Conservation (phyloP, 108 stramenopile genomes). For the Pseudonitzschia delicatissima region DNA sequence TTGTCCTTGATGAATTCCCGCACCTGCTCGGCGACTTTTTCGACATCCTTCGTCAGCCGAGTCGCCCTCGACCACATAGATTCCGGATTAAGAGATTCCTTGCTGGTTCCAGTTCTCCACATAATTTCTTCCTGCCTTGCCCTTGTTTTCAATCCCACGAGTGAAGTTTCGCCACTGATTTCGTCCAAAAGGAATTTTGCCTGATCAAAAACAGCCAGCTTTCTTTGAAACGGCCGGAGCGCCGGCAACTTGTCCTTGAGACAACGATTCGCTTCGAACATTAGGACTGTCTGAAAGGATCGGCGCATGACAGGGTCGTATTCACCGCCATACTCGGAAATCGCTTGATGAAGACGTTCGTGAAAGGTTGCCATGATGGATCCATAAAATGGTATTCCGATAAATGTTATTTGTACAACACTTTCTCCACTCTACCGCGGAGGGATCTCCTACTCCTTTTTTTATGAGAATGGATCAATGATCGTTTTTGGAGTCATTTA, state of each 20-base stretch:
- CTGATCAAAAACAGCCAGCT: slow-evolving; percentile 49
- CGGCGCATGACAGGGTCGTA: slow-evolving; percentile 41
- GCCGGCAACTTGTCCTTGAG: slow-evolving; percentile 16
- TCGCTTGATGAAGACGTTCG: slow-evolving; percentile 21
- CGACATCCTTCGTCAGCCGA: slow-evolving; percentile 25
- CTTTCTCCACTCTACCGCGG: too few species aligned
- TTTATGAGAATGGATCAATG: too few species aligned
- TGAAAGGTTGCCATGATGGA: slow-evolving; percentile 22
- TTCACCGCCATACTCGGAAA: slow-evolving; percentile 24
- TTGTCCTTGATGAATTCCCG: neutral
- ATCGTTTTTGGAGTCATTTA: too few species aligned
- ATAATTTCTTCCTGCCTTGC: slow-evolving; percentile 41
- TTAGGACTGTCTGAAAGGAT: slow-evolving; percentile 42
- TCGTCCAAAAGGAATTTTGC: slow-evolving; percentile 35
- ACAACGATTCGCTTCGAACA: slow-evolving; percentile 53
- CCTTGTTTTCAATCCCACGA: slow-evolving; percentile 37
- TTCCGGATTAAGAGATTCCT: slow-evolving; percentile 44
- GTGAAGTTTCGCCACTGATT: neutral
- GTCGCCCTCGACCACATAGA: slow-evolving; percentile 42
- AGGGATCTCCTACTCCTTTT: too few species aligned
- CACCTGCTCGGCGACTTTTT: slow-evolving; percentile 10
- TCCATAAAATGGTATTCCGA: too few species aligned
- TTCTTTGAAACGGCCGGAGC: slow-evolving; percentile 59
- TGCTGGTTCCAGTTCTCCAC: slow-evolving; percentile 57
- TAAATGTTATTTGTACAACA: too few species aligned